Base-by-base conservation (phyloP, 192 early-diverging fungal genomes). In the Funneliformis mosseae region DNA sequence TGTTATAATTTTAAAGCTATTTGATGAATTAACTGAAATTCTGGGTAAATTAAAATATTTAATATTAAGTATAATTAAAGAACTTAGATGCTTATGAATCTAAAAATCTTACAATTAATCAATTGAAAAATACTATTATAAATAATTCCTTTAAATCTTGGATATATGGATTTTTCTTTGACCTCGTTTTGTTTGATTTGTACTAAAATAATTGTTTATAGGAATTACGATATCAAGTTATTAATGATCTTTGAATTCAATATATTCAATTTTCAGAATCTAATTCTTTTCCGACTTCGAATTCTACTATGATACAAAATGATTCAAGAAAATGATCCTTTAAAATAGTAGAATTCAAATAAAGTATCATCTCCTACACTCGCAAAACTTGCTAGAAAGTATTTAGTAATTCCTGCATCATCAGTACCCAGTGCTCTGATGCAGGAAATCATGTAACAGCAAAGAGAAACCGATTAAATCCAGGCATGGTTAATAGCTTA, bases 111-210 rank as follows among this genome's bases (percentile, higher is more conserved):
- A 4, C 39, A 39, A 69, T 69, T 69, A 1, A 2, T 9, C 38
- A 69, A 33, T 39, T 69, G 39, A 69, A 33, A 69, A 38, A 69
- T 69, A 69, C 7, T 42, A 69, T 69, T 16, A 9, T 69, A 41
- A 33, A 69, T 12, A 69, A 69, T 39, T 1, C 67, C 67, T 69
- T 69, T 28, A 16, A 42, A 23, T 69, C 67, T 69, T 39, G 67
- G 67, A 69, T 69, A 16, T 69, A 69, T 69, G 33, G 67, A 8
- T 69, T 28, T 69, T 69, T 69, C 39, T 69, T 69, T 38, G 67
- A 69, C 39, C 67, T 2, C 39, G n/a, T n/a, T n/a, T n/a, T n/a
- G n/a, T n/a, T n/a, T n/a, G 1, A 18, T 69, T 69, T 69, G 42
- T 43, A 43, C 42, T 33, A 69, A 69, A 69, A 69, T 28, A 39